Evolutionary conservation across 768 basidiomycete species (phyloP).

Genomic region (Hericium erinaceus): DNA sequence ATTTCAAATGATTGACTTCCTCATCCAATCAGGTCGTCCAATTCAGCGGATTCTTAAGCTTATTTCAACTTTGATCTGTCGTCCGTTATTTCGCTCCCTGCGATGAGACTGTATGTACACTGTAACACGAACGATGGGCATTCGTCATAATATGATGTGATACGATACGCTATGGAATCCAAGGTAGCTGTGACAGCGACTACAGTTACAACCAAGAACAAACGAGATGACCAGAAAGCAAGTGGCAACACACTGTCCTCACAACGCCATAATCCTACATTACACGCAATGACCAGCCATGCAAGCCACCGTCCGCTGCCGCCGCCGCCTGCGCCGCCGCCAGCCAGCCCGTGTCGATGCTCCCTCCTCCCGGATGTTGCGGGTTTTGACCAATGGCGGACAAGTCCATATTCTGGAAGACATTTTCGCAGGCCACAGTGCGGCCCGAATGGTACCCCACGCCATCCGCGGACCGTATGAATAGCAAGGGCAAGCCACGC

Average conservation of each 20-base stretch:
- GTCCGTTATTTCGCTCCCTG: neutral
- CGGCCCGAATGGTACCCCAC: slow-evolving; percentile 85
- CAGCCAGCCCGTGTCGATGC: slow-evolving; percentile 59
- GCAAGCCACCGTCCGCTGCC: slow-evolving; percentile 52
- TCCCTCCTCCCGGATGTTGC: slow-evolving; percentile 32
- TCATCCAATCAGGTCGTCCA: no score
- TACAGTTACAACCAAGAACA: neutral
- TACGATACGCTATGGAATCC: neutral
- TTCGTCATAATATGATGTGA: neutral
- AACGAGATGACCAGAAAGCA: neutral
- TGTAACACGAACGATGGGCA: neutral
- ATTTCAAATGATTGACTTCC: no score
- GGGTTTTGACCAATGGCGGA: slow-evolving; percentile 35
- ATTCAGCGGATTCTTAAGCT: no score
- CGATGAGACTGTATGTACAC: no score
- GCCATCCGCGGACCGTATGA: slow-evolving; percentile 77
- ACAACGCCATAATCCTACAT: slow-evolving; percentile 34
- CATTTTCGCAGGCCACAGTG: slow-evolving; percentile 74
- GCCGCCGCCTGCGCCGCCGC: slow-evolving; percentile 66
- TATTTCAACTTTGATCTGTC: neutral
- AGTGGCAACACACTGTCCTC: neutral
- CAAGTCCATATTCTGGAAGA: slow-evolving; percentile 64
- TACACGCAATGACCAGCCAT: slow-evolving; percentile 74
- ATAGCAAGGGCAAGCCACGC: slow-evolving; percentile 66
- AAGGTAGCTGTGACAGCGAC: neutral